Evolutionary conservation across 306 rosid genomes (phyloP).

Genomic region (Hippophae gyantsensis): DNA sequence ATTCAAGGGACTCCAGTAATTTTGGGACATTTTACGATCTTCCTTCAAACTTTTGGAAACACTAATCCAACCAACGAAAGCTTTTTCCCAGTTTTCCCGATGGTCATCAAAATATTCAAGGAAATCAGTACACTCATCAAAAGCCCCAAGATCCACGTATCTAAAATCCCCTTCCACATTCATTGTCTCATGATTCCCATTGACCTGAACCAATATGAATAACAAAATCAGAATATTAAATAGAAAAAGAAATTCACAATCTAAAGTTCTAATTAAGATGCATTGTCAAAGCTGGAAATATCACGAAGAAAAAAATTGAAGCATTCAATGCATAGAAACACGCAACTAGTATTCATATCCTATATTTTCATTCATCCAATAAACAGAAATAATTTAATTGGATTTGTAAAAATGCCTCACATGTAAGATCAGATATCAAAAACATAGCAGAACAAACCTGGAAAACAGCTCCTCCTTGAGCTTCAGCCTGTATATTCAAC

Average conservation of each 20-base stretch:
- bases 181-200: slow-evolving; percentile 94
- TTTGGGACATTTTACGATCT: slow-evolving; percentile 34
- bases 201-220: slow-evolving; percentile 42
- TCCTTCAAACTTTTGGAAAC: slow-evolving; percentile 57
- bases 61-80: slow-evolving; percentile 58
- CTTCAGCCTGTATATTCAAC: slow-evolving; percentile 74
- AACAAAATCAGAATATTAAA: background rate
- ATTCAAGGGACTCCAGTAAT: slow-evolving; percentile 71
- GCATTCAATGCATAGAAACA: background rate
- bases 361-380: background rate
- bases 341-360: background rate
- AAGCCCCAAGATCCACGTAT: slow-evolving; percentile 65
- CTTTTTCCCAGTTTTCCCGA: slow-evolving; percentile 55
- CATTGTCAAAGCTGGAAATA: slow-evolving; percentile 1
- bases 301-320: background rate
- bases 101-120: slow-evolving; percentile 53
- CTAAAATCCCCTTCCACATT: slow-evolving; percentile 94
- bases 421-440: background rate
- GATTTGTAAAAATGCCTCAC: background rate
- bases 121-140: slow-evolving; percentile 74
- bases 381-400: background rate
- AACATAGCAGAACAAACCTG: slow-evolving; percentile 46
- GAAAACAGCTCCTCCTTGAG: slow-evolving; percentile 86
- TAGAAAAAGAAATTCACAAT: background rate
- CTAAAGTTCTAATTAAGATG: slow-evolving; percentile 1